Evolutionary conservation across 306 rosid species (phyloP).

Genomic region (Fagus crenata): DNA sequence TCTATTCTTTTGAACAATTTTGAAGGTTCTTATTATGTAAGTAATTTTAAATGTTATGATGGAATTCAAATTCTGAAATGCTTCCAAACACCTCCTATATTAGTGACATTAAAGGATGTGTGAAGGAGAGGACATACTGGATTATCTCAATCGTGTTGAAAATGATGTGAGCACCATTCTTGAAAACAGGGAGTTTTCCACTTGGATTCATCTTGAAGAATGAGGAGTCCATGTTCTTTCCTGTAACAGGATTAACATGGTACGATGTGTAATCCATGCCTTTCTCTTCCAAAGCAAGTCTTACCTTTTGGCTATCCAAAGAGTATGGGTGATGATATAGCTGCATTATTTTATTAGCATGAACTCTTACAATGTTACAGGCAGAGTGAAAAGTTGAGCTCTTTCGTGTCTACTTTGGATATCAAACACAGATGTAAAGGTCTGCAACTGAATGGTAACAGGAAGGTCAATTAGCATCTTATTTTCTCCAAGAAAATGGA

Average conservation of each 20-base stretch:
- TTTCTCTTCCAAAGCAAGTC: conserved; percentile 90
- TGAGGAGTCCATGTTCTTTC: conserved; percentile 77
- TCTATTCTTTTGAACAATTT: not conserved
- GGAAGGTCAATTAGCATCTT: conserved; percentile 5
- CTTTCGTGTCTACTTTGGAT: conserved; percentile 22
- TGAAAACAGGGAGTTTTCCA: conserved; percentile 82
- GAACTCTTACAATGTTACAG: conserved; percentile 24
- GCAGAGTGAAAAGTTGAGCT: conserved; percentile 11
- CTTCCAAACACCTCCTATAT: not conserved
- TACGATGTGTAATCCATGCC: conserved; percentile 80
- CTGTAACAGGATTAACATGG: conserved; percentile 90
- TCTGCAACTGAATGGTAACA: conserved; percentile 42
- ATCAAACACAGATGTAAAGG: conserved; percentile 11
- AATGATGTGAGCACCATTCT: conserved; percentile 80
- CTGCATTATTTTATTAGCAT: conserved; percentile 61
- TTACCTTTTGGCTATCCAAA: conserved; percentile 83
- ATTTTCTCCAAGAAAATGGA: not conserved
- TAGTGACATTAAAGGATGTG: conserved; percentile 1
- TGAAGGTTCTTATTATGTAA: not conserved
- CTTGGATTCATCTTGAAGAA: conserved; percentile 75
- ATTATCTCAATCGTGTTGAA: conserved; percentile 76
- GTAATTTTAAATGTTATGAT: not conserved
- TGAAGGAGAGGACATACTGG: conserved; percentile 57
- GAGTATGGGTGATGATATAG: conserved; percentile 92
- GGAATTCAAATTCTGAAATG: not conserved